phyloP scores from a whole-genome alignment of 2,329 filamentous ascomycete genomes.

The Cercospora sesami region DNA sequence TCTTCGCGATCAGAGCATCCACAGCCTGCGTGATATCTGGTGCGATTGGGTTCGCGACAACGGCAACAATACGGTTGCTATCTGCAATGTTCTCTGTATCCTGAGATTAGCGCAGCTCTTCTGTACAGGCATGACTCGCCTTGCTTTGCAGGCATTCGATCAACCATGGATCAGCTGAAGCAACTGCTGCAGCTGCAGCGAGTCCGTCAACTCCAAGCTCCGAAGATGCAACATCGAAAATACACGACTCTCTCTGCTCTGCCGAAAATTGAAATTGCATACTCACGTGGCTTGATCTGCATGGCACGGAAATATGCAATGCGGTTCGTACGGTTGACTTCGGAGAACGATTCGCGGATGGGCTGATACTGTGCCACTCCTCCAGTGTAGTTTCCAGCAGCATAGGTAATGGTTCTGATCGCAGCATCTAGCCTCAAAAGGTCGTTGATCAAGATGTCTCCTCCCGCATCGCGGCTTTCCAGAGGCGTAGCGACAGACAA shows the following conservation, averaged over 20 bases:
- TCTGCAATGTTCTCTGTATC: conserved; percentile 21
- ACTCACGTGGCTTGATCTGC: conserved; percentile 27
- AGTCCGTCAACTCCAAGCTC: too few species aligned
- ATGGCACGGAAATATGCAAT: conserved; percentile 31
- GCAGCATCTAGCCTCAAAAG: conserved; percentile 24
- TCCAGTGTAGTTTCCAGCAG: conserved; percentile 24
- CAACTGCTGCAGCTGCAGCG: background rate
- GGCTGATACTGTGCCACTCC: conserved; percentile 22
- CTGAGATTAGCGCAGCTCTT: background rate
- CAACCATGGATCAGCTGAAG: background rate
- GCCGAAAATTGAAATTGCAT: background rate
- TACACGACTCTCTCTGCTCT: background rate
- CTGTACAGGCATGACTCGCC: background rate
- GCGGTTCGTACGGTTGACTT: conserved; percentile 30
- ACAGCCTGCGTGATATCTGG: conserved; percentile 29
- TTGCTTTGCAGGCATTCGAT: background rate
- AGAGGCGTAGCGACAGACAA: conserved; percentile 13
- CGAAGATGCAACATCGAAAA: background rate
- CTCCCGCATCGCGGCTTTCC: conserved; percentile 23
- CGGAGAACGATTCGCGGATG: conserved; percentile 27
- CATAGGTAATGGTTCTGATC: conserved; percentile 24
- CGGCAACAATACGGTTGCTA: conserved; percentile 28
- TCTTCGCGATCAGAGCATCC: conserved; percentile 29
- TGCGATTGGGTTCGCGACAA: conserved; percentile 28
- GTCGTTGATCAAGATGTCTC: conserved; percentile 25